Evolutionary conservation across 768 basidiomycete species (phyloP).

Genomic region (Hygrophoropsis aurantiaca): DNA sequence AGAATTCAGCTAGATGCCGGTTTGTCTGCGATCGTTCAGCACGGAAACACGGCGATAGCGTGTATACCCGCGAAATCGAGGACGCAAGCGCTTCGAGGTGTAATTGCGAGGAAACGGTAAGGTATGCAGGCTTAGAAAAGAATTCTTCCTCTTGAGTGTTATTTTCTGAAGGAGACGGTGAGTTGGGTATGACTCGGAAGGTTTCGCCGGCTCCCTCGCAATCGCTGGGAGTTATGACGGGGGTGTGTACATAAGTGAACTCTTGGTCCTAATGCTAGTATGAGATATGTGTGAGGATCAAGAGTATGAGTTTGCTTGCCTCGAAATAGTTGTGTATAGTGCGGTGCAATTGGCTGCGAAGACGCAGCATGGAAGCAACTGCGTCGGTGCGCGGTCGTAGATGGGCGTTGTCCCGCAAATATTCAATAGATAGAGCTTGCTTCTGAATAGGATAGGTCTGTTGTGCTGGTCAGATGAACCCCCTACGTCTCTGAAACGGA

Average conservation of each 20-base stretch:
- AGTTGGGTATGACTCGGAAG: slow-evolving; percentile 61
- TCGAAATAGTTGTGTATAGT: slow-evolving; percentile 70
- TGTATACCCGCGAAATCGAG: slow-evolving; percentile 82
- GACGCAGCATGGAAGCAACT: slow-evolving; percentile 72
- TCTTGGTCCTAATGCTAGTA: slow-evolving; percentile 56
- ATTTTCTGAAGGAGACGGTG: slow-evolving; percentile 17
- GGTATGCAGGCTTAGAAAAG: slow-evolving; percentile 73
- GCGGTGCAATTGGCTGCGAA: slow-evolving; percentile 59
- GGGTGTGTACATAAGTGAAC: slow-evolving; percentile 79
- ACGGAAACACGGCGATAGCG: slow-evolving; percentile 90
- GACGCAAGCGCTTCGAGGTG: slow-evolving; percentile 88
- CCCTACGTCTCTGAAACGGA: slow-evolving; percentile 1
- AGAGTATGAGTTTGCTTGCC: slow-evolving; percentile 40
- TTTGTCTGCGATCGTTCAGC: slow-evolving; percentile 87
- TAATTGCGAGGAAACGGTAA: slow-evolving; percentile 95
- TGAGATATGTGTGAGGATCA: slow-evolving; percentile 13
- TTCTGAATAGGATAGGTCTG: slow-evolving; percentile 93
- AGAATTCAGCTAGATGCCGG: slow-evolving; percentile 96
- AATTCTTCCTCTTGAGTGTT: slow-evolving; percentile 47
- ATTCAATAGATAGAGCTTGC: slow-evolving; percentile 73
- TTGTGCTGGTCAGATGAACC: neutral
- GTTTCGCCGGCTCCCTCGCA: slow-evolving; percentile 96
- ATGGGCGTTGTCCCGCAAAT: slow-evolving; percentile 84
- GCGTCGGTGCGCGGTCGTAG: slow-evolving; percentile 78
- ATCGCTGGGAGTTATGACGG: slow-evolving; percentile 87